phyloP scores from a whole-genome alignment of 139 green algal genomes.

The Micractinium conductrix region DNA sequence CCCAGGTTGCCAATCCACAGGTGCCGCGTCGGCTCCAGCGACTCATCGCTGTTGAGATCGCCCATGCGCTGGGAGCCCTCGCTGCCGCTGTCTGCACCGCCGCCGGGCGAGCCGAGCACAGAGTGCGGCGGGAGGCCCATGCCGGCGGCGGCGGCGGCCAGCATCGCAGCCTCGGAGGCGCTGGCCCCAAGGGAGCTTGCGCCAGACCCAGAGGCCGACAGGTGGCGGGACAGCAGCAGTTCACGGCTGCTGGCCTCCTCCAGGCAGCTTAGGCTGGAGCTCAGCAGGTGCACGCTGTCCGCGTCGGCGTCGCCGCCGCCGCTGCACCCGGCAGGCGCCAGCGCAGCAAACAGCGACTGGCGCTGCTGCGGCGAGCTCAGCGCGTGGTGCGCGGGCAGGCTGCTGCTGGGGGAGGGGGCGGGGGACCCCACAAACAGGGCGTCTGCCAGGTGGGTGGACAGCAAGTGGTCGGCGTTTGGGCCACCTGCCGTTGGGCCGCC shows the following conservation, averaged over 20 bases:
- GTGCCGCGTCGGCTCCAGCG: conserved; percentile 57
- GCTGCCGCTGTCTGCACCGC: not conserved
- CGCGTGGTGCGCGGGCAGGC: not conserved
- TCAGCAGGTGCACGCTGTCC: conserved; percentile 6
- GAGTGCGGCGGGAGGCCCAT: not conserved
- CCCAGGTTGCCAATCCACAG: conserved; percentile 82
- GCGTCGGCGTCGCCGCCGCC: not conserved
- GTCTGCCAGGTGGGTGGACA: conserved; percentile 14
- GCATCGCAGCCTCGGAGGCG: not conserved
- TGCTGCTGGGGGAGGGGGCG: not conserved
- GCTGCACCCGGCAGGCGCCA: not conserved
- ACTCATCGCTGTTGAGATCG: conserved; percentile 25
- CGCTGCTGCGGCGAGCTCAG: not conserved
- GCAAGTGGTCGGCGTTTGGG: not conserved
- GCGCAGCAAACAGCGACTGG: conserved; percentile 6
- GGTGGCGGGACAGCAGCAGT: not conserved
- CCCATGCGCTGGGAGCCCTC: no score
- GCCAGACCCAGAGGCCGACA: not conserved
- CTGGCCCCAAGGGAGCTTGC: not conserved
- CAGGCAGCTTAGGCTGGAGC: conserved; percentile 33
- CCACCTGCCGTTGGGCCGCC: not conserved
- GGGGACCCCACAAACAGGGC: conserved; percentile 27
- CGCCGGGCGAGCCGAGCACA: no score
- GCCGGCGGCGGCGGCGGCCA: not conserved
- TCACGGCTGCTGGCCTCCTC: not conserved